Percentiles rank a stretch among this genome's conserved stretches.
Conservation (phyloP, 352 stramenopile genomes). For the Phytophthora melonis region DNA sequence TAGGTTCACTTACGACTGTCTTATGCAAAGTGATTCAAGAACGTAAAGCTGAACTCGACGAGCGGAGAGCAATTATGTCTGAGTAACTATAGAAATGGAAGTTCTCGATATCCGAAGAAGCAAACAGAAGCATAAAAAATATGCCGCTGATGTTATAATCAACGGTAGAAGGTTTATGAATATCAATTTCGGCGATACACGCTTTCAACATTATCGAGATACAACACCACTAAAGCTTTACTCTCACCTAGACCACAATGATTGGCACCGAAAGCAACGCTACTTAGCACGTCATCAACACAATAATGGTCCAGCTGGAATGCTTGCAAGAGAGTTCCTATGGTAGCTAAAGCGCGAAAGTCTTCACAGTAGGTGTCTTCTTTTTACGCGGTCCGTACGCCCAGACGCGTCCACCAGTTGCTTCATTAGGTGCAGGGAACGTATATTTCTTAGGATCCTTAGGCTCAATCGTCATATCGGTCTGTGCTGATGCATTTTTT, state of each 20-base stretch:
- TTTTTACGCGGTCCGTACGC: not conserved
- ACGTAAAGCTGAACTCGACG: not conserved
- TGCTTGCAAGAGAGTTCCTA: not conserved
- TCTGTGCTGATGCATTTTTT: too few species aligned
- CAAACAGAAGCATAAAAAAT: not conserved
- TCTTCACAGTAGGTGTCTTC: too few species aligned
- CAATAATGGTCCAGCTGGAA: not conserved
- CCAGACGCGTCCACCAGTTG: not conserved
- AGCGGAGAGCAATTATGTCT: not conserved
- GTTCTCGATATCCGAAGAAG: not conserved
- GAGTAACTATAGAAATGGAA: not conserved
- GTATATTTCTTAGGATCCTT: too few species aligned
- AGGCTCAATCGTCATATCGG: too few species aligned
- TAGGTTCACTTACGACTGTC: too few species aligned
- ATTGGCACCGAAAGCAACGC: not conserved
- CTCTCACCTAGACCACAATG: too few species aligned
- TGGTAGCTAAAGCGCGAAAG: conserved; percentile 7
- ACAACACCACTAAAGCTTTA: not conserved
- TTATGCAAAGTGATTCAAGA: too few species aligned
- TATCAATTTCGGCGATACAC: not conserved
- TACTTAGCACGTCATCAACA: not conserved
- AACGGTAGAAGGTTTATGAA: not conserved
- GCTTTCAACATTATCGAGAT: conserved; percentile 17
- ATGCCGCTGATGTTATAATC: not conserved
- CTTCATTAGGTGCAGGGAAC: too few species aligned